A percentile compares a stretch with the other conserved stretches of the same genome.
phyloP scores from a whole-genome alignment of 805 yeast genomes.

The Metschnikowia continentalis region DNA sequence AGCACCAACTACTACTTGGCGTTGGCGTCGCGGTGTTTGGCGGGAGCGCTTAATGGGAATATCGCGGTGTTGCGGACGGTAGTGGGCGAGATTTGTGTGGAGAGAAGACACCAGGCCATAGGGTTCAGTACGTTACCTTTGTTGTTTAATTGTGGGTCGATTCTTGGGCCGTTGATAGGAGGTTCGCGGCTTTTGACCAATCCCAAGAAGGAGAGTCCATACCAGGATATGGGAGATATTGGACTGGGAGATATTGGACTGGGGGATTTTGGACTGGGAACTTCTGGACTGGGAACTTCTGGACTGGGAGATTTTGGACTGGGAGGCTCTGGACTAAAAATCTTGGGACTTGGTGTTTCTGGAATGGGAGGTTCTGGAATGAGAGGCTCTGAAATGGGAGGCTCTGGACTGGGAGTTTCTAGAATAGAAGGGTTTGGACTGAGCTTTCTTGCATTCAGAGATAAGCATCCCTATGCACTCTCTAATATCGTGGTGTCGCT shows the following conservation, averaged over 20 bases:
- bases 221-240: neutral
- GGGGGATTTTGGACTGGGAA: too few species aligned
- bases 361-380: neutral
- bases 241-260: neutral
- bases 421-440: too few species aligned
- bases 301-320: too few species aligned
- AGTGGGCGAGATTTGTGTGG: conserved; percentile 56
- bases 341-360: too few species aligned
- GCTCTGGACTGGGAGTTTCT: too few species aligned
- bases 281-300: too few species aligned
- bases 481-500: conserved; percentile 47
- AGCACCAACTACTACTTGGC: conserved; percentile 50
- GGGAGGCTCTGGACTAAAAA: too few species aligned
- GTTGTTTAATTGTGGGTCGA: conserved; percentile 56
- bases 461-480: conserved; percentile 46
- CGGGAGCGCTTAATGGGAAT: conserved; percentile 62
- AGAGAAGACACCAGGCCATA: conserved; percentile 55
- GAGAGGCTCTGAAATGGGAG: too few species aligned
- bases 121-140: conserved; percentile 62
- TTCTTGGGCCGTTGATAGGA: conserved; percentile 58
- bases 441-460: conserved; percentile 25
- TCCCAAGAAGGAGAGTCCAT: conserved; percentile 28
- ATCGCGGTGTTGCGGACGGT: conserved; percentile 60
- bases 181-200: conserved; percentile 48
- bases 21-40: conserved; percentile 46